Evolutionary conservation across 768 basidiomycete genomes (phyloP).

Genomic region (Lactifluus rugatus): DNA sequence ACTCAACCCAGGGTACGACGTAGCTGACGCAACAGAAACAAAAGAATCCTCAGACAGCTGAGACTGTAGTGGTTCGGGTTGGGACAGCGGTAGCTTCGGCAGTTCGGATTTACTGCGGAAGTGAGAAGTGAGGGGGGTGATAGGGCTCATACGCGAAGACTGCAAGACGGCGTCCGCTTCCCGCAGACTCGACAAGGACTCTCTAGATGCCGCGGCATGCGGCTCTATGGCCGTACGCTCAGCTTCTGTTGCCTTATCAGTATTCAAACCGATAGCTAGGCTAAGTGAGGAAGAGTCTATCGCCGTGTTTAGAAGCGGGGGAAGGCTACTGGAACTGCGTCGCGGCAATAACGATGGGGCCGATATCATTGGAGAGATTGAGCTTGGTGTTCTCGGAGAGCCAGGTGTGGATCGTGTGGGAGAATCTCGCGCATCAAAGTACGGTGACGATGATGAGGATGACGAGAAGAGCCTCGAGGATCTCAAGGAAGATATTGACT

Average conservation of each 20-base stretch:
- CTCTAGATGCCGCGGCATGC: background rate
- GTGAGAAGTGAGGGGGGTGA: constrained; percentile 9
- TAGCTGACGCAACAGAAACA: constrained; percentile 36
- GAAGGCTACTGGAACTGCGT: constrained; percentile 37
- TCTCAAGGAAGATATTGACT: constrained; percentile 41
- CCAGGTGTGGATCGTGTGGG: constrained; percentile 7
- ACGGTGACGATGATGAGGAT: constrained; percentile 26
- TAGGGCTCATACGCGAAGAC: background rate
- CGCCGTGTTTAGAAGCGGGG: constrained; percentile 50
- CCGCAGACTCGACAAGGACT: background rate
- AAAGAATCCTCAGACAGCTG: constrained; percentile 24
- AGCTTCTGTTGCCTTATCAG: constrained; percentile 24
- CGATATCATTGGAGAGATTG: constrained; percentile 26
- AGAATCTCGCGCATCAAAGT: constrained; percentile 31
- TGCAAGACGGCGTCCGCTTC: background rate
- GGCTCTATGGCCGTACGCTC: background rate
- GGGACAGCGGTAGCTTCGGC: constrained; percentile 10
- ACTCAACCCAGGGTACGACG: constrained; percentile 31
- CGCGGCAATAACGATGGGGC: constrained; percentile 42
- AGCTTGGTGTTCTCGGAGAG: constrained; percentile 16
- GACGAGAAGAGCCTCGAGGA: constrained; percentile 25
- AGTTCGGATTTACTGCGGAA: background rate
- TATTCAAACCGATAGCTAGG: constrained; percentile 7
- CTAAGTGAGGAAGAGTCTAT: constrained; percentile 49
- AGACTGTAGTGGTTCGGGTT: constrained; percentile 11